A percentile compares a stretch with the other conserved stretches of the same genome.
Evolutionary conservation across 441 rosid species (phyloP).

Genomic region (Populus hybrid): DNA sequence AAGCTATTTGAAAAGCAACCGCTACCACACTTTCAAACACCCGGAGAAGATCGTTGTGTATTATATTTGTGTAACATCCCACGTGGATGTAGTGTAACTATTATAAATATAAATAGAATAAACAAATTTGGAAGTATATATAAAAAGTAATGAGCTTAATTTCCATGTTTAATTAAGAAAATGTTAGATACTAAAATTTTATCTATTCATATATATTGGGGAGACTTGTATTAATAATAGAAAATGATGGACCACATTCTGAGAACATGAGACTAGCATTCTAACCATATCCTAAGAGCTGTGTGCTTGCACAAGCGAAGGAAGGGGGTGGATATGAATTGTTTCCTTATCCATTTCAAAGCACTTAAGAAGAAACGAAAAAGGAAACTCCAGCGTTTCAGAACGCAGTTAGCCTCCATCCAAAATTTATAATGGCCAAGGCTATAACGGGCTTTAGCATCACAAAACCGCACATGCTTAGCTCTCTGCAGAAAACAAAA

Average conservation of each 20-base stretch:
- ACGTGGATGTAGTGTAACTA: no score
- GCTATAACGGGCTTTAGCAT: constrained; percentile 45
- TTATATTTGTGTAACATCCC: no score
- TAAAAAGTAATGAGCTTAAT: not conserved
- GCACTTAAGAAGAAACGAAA: not conserved
- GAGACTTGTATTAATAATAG: not conserved
- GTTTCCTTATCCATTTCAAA: not conserved
- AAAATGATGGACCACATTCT: not conserved
- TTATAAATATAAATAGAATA: no score
- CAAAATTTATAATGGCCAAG: constrained; percentile 38
- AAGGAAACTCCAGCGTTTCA: not conserved
- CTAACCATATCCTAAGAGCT: not conserved
- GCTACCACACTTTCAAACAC: no score
- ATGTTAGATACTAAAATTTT: no score
- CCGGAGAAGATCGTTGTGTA: no score
- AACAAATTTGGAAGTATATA: not conserved
- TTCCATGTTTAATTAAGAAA: not conserved
- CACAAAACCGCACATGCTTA: not conserved
- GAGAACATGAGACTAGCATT: not conserved
- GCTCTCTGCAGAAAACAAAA: constrained; percentile 11
- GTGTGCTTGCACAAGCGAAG: not conserved
- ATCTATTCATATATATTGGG: not conserved
- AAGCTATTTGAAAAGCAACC: no score
- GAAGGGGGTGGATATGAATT: not conserved
- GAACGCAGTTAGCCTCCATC: not conserved